These are phyloP conservation scores for Porphyrellus sp. DNA, from an alignment of 1,284 basidiomycete species.

Conservation along the genomic window DNA sequence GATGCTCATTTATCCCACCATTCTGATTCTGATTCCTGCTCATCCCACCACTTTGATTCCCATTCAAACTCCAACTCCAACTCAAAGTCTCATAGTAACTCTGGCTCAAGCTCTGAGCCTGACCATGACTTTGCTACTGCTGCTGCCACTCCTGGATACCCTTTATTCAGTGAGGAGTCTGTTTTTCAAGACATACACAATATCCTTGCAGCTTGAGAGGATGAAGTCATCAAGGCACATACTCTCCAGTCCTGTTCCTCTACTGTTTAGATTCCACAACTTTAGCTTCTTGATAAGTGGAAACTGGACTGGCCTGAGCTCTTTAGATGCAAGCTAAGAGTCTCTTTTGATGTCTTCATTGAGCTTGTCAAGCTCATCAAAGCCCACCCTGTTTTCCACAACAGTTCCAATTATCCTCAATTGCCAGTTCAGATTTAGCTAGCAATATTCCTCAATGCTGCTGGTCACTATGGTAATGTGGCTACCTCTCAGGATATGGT, in stretches of 20 bases:
- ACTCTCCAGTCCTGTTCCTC: neutral
- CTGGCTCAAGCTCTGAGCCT: neutral
- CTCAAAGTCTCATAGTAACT: neutral
- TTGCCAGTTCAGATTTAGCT: neutral
- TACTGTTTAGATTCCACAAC: neutral
- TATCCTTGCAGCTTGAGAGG: neutral
- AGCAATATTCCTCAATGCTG: neutral
- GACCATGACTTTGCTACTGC: neutral
- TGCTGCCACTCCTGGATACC: neutral
- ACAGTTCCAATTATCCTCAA: neutral
- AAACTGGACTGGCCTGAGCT: neutral
- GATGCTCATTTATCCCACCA: neutral
- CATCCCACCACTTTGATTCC: neutral
- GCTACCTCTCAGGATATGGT: constrained; percentile 32
- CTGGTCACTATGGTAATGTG: constrained; percentile 35
- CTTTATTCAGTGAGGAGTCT: neutral
- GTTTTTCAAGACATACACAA: neutral
- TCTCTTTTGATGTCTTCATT: neutral
- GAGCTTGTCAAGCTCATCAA: neutral
- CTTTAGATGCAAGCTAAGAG: neutral
- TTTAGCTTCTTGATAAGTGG: constrained; percentile 4
- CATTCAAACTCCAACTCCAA: neutral
- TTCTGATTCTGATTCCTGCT: neutral
- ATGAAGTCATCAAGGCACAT: constrained; percentile 1
- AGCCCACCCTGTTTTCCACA: neutral